Evolutionary conservation across 306 rosid genomes (phyloP), one percentile per base, ranked within the genome.

Genomic region (Prunus davidiana): DNA sequence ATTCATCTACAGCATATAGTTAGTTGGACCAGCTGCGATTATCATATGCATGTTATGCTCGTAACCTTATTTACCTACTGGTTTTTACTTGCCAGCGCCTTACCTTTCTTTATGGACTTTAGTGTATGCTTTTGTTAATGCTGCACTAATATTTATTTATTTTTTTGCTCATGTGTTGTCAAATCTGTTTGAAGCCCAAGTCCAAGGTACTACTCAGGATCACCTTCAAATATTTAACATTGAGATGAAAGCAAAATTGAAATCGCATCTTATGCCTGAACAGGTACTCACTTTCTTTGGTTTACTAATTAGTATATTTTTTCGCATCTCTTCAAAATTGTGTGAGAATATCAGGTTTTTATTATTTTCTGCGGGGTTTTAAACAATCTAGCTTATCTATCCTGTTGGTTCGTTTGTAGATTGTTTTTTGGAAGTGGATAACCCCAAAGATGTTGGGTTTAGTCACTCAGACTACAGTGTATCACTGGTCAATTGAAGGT

Each of bases 401-500:
- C 74, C 69, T 20, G 58, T 52, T 80, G 30, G 67, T 74, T 81
- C 46, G 16, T 80, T 24, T 81, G 65, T 83, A 96, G 99, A 91
- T 92, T 34, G 98, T 92, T 74, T 92, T 96, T 78, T 96, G 99
- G 99, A 96, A 96, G 85, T 92, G 99, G 99, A 96, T 96, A 79
- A 88, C 87, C 79, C 90, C 96, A 27, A 96, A 92, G 86, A 80
- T 89, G 89, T 76, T 96, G 89, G 99, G 99, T 78, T 84, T 96
- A 32, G 99, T 92, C 78, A 96, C 99, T 11, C 98, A 86, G 86
- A 87, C 96, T 76, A 75, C 97, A 46, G 99, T 92, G 70, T 92
- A 96, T 86, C 99, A 96, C 74, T 96, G 99, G 99, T 89, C 98
- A 61, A 91, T 91, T 72, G 99, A 96, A 80, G 99, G 99, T 92